Evolutionary conservation across 108 stramenopile genomes (phyloP), one percentile per base, ranked within the genome.

Genomic region (Cyclotella choctawhatcheeana): DNA sequence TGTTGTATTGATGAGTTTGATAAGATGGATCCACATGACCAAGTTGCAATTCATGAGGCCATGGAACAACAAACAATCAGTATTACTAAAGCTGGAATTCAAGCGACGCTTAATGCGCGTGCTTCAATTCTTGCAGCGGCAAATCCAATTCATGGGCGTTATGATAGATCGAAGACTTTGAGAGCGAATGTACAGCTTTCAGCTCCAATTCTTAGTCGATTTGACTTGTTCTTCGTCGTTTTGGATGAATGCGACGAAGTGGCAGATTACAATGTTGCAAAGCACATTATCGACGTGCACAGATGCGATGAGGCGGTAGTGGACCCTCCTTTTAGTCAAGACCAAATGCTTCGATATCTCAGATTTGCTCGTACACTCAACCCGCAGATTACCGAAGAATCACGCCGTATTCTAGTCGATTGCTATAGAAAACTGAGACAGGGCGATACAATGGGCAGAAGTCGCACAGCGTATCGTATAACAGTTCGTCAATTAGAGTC

Each of bases 11-110:
- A 98, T 53, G 86, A 87, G 53, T 89, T 87, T 55, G 97, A 98
- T 55, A 97, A 99, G 83, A 99, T 99, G 98, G 97, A 98, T 55
- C 85, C 73, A 24, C 81, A 83, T n/a, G 98, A 99, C 81, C 97
- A 97, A 86, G 98, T 98, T 25, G 95, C 94, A 5, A 96, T 97
- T 73, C 99, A 99, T 83, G 98, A 99, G 77, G 97, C 97, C 6
- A 97, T 99, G 93, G 97, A 99, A 86, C 96, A 98, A 71, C 99
- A 99, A 83, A 99, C 99, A 2, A 99, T 99, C 72, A 96, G 90
- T 73, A 98, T 99, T 72, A 98, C 99, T 64, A 99, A 99, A 79
- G 98, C 99, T 18, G 99, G 99, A 53, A 99, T 99, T 40, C 97
- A 98, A 71, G 98, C 99, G 8, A 99, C 97, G 2, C 84, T 99